phyloP scores from a whole-genome alignment of 192 early-diverging fungal genomes.

The Entomortierella lignicola region DNA sequence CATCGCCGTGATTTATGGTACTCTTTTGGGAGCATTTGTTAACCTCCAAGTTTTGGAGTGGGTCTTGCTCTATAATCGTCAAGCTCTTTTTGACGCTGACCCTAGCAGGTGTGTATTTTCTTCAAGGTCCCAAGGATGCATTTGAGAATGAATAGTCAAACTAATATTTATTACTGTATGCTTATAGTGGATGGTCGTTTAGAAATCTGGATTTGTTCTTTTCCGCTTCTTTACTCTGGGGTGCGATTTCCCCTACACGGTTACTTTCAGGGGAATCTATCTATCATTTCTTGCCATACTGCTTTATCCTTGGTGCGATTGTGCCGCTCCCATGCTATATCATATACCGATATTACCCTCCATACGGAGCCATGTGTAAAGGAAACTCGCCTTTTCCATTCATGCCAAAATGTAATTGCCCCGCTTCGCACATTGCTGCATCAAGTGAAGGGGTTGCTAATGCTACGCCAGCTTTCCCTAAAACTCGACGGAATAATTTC shows the following conservation, averaged over 20 bases:
- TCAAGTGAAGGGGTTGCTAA: not conserved
- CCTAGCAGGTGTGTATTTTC: slow-evolving; percentile 5
- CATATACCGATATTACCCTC: slow-evolving; percentile 37
- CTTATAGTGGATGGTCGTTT: slow-evolving; percentile 39
- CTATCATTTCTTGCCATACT: slow-evolving; percentile 33
- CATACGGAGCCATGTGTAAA: slow-evolving; percentile 30
- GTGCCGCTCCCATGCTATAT: slow-evolving; percentile 46
- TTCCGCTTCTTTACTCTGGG: slow-evolving; percentile 42
- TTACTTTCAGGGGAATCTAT: slow-evolving; percentile 24
- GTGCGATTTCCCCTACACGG: slow-evolving; percentile 33
- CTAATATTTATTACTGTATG: not conserved
- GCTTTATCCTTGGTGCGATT: slow-evolving; percentile 34
- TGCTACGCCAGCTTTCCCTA: not conserved
- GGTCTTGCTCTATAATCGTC: slow-evolving; percentile 33
- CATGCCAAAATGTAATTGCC: slow-evolving; percentile 31
- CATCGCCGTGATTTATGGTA: slow-evolving; percentile 39
- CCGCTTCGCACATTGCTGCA: not conserved
- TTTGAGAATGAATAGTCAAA: too few relatives aligned
- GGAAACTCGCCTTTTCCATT: slow-evolving; percentile 17
- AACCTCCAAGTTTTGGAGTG: slow-evolving; percentile 43
- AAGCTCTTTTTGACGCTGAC: slow-evolving; percentile 31
- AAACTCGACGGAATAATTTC: not conserved
- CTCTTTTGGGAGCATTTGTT: slow-evolving; percentile 26
- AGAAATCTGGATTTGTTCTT: slow-evolving; percentile 46
- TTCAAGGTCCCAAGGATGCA: too few relatives aligned